Conservation (phyloP, 2,329 filamentous ascomycete genomes). For the Nigrospora osmanthi region DNA sequence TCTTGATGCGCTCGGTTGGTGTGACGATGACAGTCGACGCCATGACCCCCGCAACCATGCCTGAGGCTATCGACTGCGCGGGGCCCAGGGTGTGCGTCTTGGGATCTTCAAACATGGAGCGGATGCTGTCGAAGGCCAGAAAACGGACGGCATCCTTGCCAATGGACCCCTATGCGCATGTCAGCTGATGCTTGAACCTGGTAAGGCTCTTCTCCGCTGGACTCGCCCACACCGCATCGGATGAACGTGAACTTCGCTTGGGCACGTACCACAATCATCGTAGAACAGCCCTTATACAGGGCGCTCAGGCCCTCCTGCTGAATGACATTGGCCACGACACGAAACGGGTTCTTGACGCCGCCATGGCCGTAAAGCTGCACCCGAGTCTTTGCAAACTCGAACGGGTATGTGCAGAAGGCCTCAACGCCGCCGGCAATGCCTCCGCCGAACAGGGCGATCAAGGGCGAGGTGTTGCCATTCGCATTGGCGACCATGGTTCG, state of each 20-base stretch:
- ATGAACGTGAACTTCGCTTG: neutral
- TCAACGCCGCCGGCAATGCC: slow-evolving; percentile 23
- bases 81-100: slow-evolving; percentile 47
- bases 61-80: slow-evolving; percentile 44
- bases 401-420: slow-evolving; percentile 39
- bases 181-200: neutral
- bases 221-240: too few relatives aligned
- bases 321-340: slow-evolving; percentile 46
- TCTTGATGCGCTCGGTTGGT: slow-evolving; percentile 57
- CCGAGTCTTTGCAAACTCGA: slow-evolving; percentile 58
- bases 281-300: slow-evolving; percentile 49
- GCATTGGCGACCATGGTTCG: slow-evolving; percentile 18
- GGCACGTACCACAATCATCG: slow-evolving; percentile 36
- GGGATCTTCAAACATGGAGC: slow-evolving; percentile 39
- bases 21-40: slow-evolving; percentile 52
- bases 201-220: neutral
- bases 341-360: slow-evolving; percentile 43
- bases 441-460: slow-evolving; percentile 18
- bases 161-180: slow-evolving; percentile 36
- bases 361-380: slow-evolving; percentile 39
- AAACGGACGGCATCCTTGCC: slow-evolving; percentile 58
- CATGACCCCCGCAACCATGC: slow-evolving; percentile 51
- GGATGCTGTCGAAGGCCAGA: slow-evolving; percentile 55
- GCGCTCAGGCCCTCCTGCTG: slow-evolving; percentile 45
- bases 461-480: slow-evolving; percentile 15